Conservation (phyloP, 2,329 filamentous ascomycete species). For the Talaromyces sp. region DNA sequence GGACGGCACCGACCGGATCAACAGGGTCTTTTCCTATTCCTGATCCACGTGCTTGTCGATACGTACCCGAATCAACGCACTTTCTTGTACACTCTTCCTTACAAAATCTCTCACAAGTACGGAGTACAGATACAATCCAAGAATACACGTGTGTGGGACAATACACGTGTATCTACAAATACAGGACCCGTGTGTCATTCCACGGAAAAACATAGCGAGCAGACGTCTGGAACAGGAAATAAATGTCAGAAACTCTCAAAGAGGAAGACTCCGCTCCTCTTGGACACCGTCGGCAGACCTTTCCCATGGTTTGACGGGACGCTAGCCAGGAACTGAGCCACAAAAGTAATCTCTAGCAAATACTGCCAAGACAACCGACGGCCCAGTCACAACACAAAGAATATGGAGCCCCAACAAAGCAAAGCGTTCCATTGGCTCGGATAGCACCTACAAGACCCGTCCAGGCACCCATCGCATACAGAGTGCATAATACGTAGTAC, state of each 20-base stretch:
- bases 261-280: background rate
- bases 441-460: background rate
- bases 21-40: constrained; percentile 1
- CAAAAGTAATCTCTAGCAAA: background rate
- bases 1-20: constrained; percentile 7
- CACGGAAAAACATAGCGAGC: background rate
- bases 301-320: background rate
- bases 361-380: background rate
- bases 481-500: background rate
- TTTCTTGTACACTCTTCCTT: background rate
- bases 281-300: background rate
- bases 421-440: background rate
- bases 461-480: background rate
- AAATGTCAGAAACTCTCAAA: background rate
- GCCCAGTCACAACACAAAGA: background rate
- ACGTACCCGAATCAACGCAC: background rate
- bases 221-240: background rate
- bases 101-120: too few species aligned
- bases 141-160: too few species aligned
- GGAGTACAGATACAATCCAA: background rate
- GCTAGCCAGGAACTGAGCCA: background rate
- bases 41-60: background rate
- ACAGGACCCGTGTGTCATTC: background rate
- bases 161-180: background rate
- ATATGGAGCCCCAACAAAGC: background rate